Conservation (phyloP, 2,329 filamentous ascomycete species). For the Podosphaera xanthii region DNA sequence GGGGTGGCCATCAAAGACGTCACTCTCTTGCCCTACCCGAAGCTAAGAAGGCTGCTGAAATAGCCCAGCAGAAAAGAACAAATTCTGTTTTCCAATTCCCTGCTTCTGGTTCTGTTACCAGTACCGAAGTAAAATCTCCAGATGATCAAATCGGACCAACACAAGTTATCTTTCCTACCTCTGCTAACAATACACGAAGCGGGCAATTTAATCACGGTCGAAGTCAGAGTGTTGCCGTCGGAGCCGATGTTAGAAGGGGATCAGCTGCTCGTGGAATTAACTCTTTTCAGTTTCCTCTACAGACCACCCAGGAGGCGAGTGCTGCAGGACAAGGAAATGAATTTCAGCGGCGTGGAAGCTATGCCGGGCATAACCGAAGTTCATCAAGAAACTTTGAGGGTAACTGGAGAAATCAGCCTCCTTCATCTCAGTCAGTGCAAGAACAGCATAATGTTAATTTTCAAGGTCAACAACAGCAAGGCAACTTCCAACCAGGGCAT, state of each 20-base stretch:
- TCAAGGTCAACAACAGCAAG: constrained; percentile 48
- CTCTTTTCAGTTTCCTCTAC: constrained; percentile 42
- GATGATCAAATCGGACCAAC: constrained; percentile 13
- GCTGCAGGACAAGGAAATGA: constrained; percentile 27
- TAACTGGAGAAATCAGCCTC: constrained; percentile 78
- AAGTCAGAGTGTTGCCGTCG: constrained; percentile 78
- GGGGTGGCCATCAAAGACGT: constrained; percentile 68
- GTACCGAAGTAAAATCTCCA: constrained; percentile 14
- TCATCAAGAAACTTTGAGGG: constrained; percentile 88
- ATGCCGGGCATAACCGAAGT: constrained; percentile 56
- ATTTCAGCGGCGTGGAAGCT: constrained; percentile 51
- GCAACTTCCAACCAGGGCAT: constrained; percentile 79
- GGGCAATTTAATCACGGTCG: constrained; percentile 41
- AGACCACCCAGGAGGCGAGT: constrained; percentile 27
- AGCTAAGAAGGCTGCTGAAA: constrained; percentile 89
- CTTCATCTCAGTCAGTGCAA: constrained; percentile 19
- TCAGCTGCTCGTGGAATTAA: constrained; percentile 38
- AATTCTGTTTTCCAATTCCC: constrained; percentile 91
- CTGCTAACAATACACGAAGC: constrained; percentile 20
- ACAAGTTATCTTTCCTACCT: constrained; percentile 9
- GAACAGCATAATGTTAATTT: constrained; percentile 34
- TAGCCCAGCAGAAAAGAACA: constrained; percentile 90
- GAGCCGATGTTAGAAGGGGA: constrained; percentile 43
- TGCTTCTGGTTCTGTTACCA: constrained; percentile 41
- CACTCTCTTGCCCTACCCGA: constrained; percentile 89